A percentile compares a stretch with the other conserved stretches of the same genome.
phyloP scores from a whole-genome alignment of 805 yeast genomes.

The Saccharomycopsis fibuligera region DNA sequence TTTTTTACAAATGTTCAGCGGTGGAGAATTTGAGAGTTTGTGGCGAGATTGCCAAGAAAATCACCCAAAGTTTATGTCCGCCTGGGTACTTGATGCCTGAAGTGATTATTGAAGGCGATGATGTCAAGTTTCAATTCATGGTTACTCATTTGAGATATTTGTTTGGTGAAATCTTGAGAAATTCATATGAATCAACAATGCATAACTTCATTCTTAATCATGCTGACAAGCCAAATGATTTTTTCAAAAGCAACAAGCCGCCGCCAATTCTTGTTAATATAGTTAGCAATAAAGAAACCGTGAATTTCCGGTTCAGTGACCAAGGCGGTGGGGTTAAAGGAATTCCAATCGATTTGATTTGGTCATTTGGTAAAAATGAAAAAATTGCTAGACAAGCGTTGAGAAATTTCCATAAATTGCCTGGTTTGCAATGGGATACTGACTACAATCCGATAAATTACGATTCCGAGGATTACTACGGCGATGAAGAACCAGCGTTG shows the following conservation, averaged over 20 bases:
- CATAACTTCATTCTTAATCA: constrained; percentile 30
- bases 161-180: constrained; percentile 81
- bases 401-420: constrained; percentile 61
- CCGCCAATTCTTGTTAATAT: constrained; percentile 77
- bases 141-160: constrained; percentile 81
- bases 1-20: constrained; percentile 74
- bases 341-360: constrained; percentile 53
- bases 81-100: constrained; percentile 62
- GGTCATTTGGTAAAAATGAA: constrained; percentile 83
- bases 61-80: constrained; percentile 37
- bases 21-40: constrained; percentile 56
- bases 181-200: constrained; percentile 78
- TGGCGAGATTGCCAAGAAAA: constrained; percentile 40
- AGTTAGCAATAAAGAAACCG: constrained; percentile 56
- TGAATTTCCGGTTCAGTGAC: constrained; percentile 76
- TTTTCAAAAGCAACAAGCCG: constrained; percentile 33
- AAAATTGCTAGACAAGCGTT: constrained; percentile 52
- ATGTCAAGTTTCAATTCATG: constrained; percentile 71
- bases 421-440: constrained; percentile 45
- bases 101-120: constrained; percentile 64
- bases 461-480: constrained; percentile 12
- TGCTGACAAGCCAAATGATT: constrained; percentile 13
- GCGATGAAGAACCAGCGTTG: constrained; percentile 23
- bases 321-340: constrained; percentile 81
- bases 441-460: constrained; percentile 26